phyloP scores from a whole-genome alignment of 352 stramenopile species.

The Phytophthora foliorum region DNA sequence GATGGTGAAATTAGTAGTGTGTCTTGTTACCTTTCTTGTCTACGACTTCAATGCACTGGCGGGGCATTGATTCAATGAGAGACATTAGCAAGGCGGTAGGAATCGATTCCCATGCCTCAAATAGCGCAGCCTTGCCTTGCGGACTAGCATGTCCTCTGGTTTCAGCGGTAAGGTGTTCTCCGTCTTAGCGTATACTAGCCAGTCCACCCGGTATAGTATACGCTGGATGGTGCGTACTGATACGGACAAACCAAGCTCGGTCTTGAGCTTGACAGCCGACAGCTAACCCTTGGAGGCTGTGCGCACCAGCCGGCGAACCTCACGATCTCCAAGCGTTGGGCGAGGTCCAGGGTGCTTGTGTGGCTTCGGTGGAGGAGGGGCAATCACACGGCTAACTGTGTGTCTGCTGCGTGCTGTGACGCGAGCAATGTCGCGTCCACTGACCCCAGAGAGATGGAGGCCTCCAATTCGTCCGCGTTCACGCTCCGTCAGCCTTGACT shows the following conservation, averaged over 20 bases:
- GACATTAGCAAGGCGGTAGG: too few species aligned
- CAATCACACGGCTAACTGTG: background rate
- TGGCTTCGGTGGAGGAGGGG: background rate
- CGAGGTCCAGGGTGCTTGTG: too few species aligned
- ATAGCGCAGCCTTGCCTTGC: too few species aligned
- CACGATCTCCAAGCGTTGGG: background rate
- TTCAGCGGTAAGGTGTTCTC: conserved; percentile 5
- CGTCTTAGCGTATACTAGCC: conserved; percentile 13
- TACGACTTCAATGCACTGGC: too few species aligned
- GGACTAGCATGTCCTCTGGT: conserved; percentile 1
- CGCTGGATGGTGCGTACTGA: background rate
- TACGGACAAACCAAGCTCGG: background rate
- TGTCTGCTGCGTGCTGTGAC: background rate
- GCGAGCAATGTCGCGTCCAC: background rate
- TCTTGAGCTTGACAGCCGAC: background rate
- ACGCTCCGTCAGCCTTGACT: background rate
- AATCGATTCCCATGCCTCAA: too few species aligned
- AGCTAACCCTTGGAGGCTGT: background rate
- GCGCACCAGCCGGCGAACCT: background rate
- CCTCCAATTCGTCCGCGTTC: background rate
- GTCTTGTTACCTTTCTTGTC: too few species aligned
- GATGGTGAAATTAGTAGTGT: too few species aligned
- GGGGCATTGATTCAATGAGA: too few species aligned
- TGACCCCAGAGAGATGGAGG: background rate
- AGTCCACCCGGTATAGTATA: background rate